These are phyloP conservation scores for Sungouiella thailandica DNA, from an alignment of 805 yeast species.

Conservation along the genomic window DNA sequence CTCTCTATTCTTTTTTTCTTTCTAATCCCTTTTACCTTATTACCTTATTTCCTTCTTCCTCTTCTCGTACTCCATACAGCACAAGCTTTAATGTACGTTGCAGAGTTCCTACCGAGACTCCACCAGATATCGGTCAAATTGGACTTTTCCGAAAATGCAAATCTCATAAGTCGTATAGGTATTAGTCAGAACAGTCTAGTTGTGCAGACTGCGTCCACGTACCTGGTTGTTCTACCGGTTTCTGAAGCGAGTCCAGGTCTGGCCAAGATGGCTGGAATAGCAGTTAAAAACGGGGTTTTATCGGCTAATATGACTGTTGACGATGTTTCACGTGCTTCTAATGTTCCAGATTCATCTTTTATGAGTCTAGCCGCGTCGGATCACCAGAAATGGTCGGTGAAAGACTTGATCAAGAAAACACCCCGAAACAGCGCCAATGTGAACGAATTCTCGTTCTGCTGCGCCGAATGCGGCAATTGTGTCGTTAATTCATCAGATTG, in stretches of 20 bases:
- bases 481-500: constrained; percentile 29
- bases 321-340: too few relatives aligned
- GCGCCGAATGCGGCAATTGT: constrained; percentile 22
- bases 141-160: constrained; percentile 2
- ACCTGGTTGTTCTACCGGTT: constrained; percentile 3
- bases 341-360: constrained; percentile 2
- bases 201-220: constrained; percentile 2
- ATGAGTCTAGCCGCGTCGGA: constrained; percentile 9
- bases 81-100: constrained; percentile 11
- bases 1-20: too few relatives aligned
- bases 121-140: constrained; percentile 10
- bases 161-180: background rate
- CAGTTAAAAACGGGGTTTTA: too few relatives aligned
- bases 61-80: too few relatives aligned
- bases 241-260: too few relatives aligned
- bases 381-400: constrained; percentile 36
- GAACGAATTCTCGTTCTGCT: constrained; percentile 27
- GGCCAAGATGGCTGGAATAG: too few relatives aligned
- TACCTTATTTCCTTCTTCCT: too few relatives aligned
- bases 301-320: too few relatives aligned
- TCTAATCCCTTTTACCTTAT: too few relatives aligned
- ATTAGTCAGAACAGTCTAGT: constrained; percentile 2
- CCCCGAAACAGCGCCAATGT: constrained; percentile 17
- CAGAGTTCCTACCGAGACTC: constrained; percentile 14
- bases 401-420: constrained; percentile 32